Base-by-base conservation (phyloP, 306 rosid species). In the Vigna unguiculata region DNA sequence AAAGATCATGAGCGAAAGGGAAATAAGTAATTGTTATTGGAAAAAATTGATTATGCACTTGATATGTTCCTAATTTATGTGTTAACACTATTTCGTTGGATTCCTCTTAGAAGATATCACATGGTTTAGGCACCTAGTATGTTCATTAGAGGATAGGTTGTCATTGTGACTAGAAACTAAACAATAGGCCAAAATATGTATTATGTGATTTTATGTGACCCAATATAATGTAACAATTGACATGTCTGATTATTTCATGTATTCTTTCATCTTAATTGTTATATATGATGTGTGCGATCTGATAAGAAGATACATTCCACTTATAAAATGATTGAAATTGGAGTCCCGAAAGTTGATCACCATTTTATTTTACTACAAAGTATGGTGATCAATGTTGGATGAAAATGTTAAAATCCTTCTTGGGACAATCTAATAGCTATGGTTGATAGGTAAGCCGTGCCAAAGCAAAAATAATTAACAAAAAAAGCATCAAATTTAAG, bases 361-460 rank as follows among this genome's bases (percentile, higher is more conserved):
- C 93, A 9, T 94, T 94, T 89, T 94, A 91, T 73, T 91, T 90
- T 82, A 91, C 93, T 0, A 90, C 98, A 28, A 87, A 86, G 54
- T 90, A 91, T 79, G 98, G 97, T 25, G 89, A 90, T 51, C 94
- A 91, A 7, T 97, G 97, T 1, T 91, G 91, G 94, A 94, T 91
- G 97, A 94, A 91, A 83, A 0, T 87, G 77, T 87, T 94, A n/a
- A 91, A 96, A 28, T 88, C 91, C 65, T 88, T 88, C 76, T 78
- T 94, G 83, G 98, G 98, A 48, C 69, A 90, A 58, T 86, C 93
- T 32, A 94, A 94, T 79, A 97, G 98, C 36, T 90, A 94, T 72
- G n/a, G n/a, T n/a, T n/a, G n/a, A n/a, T n/a, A n/a, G n/a, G n/a
- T n/a, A n/a, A n/a, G n/a, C n/a, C n/a, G n/a, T n/a, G n/a, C n/a